Conservation (phyloP, 2,329 filamentous ascomycete species). For the Colletotrichum gigasporum region DNA sequence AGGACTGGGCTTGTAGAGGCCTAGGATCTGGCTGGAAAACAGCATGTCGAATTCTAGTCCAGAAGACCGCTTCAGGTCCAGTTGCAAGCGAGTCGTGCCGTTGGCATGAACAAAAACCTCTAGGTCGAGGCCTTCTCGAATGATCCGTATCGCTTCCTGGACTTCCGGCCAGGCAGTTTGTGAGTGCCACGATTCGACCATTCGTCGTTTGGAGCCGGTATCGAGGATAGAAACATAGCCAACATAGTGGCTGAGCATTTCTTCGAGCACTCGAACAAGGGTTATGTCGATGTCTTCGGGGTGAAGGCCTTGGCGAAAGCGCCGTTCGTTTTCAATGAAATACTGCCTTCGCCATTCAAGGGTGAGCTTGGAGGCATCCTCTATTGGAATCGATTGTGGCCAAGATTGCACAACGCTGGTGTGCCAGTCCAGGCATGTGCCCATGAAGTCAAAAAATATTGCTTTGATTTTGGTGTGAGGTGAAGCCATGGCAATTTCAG, state of each 20-base stretch:
- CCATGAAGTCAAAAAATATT: constrained; percentile 67
- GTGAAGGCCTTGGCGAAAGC: constrained; percentile 43
- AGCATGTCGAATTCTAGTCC: constrained; percentile 60
- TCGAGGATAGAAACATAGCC: background rate
- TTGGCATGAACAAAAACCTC: constrained; percentile 63
- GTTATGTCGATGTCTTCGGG: constrained; percentile 63
- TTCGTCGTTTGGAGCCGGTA: constrained; percentile 29
- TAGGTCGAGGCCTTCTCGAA: constrained; percentile 46
- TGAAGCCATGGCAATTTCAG: background rate
- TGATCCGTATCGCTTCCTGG: constrained; percentile 45
- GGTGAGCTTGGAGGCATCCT: constrained; percentile 50
- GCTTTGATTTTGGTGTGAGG: constrained; percentile 46
- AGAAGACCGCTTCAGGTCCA: constrained; percentile 59
- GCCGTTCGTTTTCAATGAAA: constrained; percentile 54
- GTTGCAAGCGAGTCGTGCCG: constrained; percentile 62
- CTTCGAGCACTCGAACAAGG: constrained; percentile 50
- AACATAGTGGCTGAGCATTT: constrained; percentile 41
- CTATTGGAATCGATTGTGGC: constrained; percentile 42
- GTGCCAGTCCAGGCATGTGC: constrained; percentile 67
- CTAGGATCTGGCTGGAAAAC: constrained; percentile 61
- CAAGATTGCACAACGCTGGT: constrained; percentile 45
- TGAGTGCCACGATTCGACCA: constrained; percentile 55
- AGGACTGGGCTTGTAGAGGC: constrained; percentile 57
- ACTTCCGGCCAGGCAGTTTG: constrained; percentile 64
- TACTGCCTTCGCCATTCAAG: constrained; percentile 60